Percentiles rank a stretch among this genome's conserved stretches.
Conservation (phyloP, 1,284 basidiomycete species). For the Papiliotrema terrestris region DNA sequence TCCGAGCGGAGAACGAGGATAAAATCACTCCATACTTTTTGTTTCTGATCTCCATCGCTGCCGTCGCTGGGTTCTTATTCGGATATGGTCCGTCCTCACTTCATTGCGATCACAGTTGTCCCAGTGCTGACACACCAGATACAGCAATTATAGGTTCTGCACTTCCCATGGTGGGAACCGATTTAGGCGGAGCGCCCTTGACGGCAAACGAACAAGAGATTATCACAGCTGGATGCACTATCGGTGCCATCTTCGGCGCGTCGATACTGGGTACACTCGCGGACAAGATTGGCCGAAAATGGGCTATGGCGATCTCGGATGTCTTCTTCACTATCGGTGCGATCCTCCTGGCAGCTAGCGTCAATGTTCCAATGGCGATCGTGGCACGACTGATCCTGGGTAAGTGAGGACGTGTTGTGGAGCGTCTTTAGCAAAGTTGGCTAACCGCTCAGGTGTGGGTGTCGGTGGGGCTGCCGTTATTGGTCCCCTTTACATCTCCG, state of each 20-base stretch:
- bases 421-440: too few relatives aligned
- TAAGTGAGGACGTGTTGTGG: neutral
- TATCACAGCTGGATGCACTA: conserved; percentile 7
- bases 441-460: neutral
- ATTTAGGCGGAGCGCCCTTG: conserved; percentile 3
- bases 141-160: conserved; percentile 20
- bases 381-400: neutral
- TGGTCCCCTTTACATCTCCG: conserved; percentile 24
- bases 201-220: conserved; percentile 9
- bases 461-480: neutral
- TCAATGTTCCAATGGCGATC: neutral
- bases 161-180: conserved; percentile 13
- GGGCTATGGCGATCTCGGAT: conserved; percentile 5
- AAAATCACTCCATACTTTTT: conserved; percentile 2
- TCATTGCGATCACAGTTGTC: conserved; percentile 1
- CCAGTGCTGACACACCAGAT: neutral
- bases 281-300: conserved; percentile 4
- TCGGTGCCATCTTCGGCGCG: conserved; percentile 5
- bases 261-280: conserved; percentile 2
- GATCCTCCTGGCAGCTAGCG: neutral
- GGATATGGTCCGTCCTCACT: conserved; percentile 13
- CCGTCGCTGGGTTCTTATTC: conserved; percentile 18
- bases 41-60: conserved; percentile 4
- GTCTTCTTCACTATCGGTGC: conserved; percentile 1
- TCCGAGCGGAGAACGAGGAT: conserved; percentile 3